Evolutionary conservation across 2,329 filamentous ascomycete genomes (phyloP), one percentile per base, ranked within the genome.

Genomic region (Aphanoascus verrucosus): DNA sequence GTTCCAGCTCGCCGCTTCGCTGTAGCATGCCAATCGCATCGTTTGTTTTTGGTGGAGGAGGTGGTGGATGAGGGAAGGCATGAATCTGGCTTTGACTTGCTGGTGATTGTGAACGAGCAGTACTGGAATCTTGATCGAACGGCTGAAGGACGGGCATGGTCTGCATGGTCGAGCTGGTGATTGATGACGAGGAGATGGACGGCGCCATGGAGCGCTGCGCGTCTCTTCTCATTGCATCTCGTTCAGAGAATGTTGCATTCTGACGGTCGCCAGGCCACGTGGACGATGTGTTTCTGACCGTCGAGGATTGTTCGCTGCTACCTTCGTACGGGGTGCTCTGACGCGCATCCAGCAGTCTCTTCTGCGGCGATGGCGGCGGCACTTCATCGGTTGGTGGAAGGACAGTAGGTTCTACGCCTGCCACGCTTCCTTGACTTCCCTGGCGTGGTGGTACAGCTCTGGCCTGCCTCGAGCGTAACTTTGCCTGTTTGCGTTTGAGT

Each of bases 401-500:
- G 55, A 75, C 63, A 41, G 66, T 71, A 9, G 68, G 67, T 45
- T 72, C 71, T 49, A 67, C 66, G 55, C 69, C 76, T 12, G 66
- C 64, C 28, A 69, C 68, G 60, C 75, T 79, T 32, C 73, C 73
- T 1, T 72, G 67, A 57, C 69, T 77, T 64, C 63, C 70, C 62
- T 71, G 75, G 61, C 65, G 71, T 61, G 60, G 66, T 5, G 68
- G 61, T 23, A 62, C 54, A 55, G 58, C 49, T 52, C 71, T 68
- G 52, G 74, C 70, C 55, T 74, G 74, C 56, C 77, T 76, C 57
- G 80, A 79, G 43, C 81, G 74, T 63, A 98, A 72, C 63, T 89
- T 88, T 65, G 94, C 90, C 67, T 98, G 93, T 69, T 98, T 98
- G 69, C 91, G 85, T 74, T 98, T 98, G 58, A 98, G 73, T 1